Evolutionary conservation across 2,329 filamentous ascomycete genomes (phyloP).

Genomic region (Colletotrichum liriopes): DNA sequence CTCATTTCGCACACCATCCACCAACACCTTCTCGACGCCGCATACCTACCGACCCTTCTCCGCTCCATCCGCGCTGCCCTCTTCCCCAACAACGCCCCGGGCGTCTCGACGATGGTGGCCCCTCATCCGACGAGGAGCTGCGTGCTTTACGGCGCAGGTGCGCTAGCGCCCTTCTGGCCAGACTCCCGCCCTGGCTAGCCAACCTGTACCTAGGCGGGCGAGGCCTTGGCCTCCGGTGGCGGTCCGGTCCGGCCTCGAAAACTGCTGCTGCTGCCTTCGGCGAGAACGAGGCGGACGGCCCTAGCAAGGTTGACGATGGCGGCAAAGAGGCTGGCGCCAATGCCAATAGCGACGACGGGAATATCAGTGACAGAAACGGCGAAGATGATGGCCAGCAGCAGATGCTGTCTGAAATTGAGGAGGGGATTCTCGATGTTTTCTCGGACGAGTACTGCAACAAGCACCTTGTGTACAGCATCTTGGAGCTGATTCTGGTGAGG

Average conservation of each 20-base stretch:
- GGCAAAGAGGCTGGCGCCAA: conserved; percentile 45
- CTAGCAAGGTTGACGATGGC: conserved; percentile 33
- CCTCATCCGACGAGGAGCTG: conserved; percentile 72
- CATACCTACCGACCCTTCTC: conserved; percentile 76
- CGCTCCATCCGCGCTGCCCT: conserved; percentile 82
- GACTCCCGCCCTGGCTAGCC: conserved; percentile 64
- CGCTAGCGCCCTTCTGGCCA: conserved; percentile 70
- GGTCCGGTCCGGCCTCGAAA: conserved; percentile 43
- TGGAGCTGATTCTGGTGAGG: conserved; percentile 87
- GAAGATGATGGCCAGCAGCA: conserved; percentile 57
- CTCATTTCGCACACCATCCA: conserved; percentile 72
- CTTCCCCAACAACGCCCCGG: conserved; percentile 88
- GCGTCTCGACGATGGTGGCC: conserved; percentile 73
- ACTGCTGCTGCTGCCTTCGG: conserved; percentile 26
- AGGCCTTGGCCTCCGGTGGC: conserved; percentile 50
- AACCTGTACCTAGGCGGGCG: conserved; percentile 67
- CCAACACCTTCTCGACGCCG: conserved; percentile 73
- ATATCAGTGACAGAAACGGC: conserved; percentile 45
- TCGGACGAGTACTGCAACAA: conserved; percentile 92
- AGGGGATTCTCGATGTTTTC: conserved; percentile 79
- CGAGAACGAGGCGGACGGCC: conserved; percentile 5
- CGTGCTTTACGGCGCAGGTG: conserved; percentile 76
- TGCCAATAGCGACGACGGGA: conserved; percentile 41
- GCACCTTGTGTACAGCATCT: conserved; percentile 85
- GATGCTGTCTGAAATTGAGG: conserved; percentile 73